Conservation (phyloP, 192 early-diverging fungal species). For the Powellomyces hirtus region DNA sequence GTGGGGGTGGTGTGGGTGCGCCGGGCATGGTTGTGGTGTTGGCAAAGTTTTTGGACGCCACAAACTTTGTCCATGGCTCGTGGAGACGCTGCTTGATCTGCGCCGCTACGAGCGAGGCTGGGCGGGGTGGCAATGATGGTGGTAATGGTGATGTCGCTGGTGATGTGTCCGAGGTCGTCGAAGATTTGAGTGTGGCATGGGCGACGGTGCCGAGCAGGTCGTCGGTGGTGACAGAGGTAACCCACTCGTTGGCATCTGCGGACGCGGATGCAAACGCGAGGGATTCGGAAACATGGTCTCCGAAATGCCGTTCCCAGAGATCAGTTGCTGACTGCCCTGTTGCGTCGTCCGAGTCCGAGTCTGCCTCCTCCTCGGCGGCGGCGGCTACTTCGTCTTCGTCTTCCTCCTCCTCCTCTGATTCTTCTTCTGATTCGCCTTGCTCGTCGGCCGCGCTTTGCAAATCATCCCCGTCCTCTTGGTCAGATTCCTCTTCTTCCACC, state of each 20-base stretch:
- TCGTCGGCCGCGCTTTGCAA: neutral
- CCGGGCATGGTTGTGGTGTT: neutral
- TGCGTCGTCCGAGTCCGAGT: conserved; percentile 3
- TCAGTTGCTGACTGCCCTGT: conserved; percentile 1
- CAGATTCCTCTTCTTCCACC: neutral
- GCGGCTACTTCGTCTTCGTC: neutral
- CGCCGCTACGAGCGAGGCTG: neutral
- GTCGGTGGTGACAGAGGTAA: conserved; percentile 22
- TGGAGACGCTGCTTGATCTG: conserved; percentile 13
- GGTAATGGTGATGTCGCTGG: neutral
- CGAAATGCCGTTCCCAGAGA: conserved; percentile 40
- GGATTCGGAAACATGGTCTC: conserved; percentile 23
- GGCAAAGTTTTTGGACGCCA: neutral
- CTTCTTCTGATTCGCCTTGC: neutral
- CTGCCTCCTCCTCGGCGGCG: neutral
- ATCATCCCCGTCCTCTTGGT: neutral
- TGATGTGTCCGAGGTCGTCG: neutral
- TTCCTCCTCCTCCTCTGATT: neutral
- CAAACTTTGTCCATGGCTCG: conserved; percentile 17
- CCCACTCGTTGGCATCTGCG: conserved; percentile 44
- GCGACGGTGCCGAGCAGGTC: conserved; percentile 31
- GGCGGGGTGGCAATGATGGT: neutral
- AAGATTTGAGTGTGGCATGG: neutral
- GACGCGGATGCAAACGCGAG: conserved; percentile 31
- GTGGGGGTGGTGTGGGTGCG: neutral